Base-by-base conservation (phyloP, 2,329 filamentous ascomycete species). In the Fusarium keratoplasticum region DNA sequence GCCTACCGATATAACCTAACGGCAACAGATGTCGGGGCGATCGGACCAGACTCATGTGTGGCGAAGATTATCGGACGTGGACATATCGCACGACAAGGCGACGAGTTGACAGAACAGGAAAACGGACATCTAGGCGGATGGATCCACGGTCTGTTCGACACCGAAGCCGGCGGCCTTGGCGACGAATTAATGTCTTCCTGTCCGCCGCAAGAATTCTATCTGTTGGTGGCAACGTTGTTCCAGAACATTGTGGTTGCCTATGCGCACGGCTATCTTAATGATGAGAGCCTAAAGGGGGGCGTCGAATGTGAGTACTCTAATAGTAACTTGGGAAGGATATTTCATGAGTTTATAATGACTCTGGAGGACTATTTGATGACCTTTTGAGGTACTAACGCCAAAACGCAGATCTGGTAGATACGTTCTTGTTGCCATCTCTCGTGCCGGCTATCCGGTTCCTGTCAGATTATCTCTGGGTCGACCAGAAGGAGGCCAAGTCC, bases 151-250 rank as follows among this genome's bases (percentile, higher is more conserved):
- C 87, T 97, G 4, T 96, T 95, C 76, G 91, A 94, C 72, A 90
- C 89, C 9, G 93, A 95, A 75, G 89, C 90, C 14, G 90, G 91
- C 38, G 93, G 93, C 0, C 89, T 96, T 4, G 91, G 91, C 9
- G 94, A 96, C 77, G 94, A 96, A 67, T 85, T 96, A 9, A 94
- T 96, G 89, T 92, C 93, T 10, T 93, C 93, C 1, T 96, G 94
- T 76, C 91, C 92, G 2, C 94, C 94, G 1, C 94, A 95, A 78
- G 91, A 95, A 42, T 96, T 96, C 79, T 96, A 96, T 77, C 84
- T 94, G 20, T 86, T 96, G 5, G 90, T 95, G 16, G 93, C 94
- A 2, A 92, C 93, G 0, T 84, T 96, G 0, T 95, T 96, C 79
- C 89, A 92, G 74, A 92, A 95, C 75, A 94, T 93, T 47, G 89